phyloP scores from a whole-genome alignment of 2,329 filamentous ascomycete genomes.

The Myotisia sp. region DNA sequence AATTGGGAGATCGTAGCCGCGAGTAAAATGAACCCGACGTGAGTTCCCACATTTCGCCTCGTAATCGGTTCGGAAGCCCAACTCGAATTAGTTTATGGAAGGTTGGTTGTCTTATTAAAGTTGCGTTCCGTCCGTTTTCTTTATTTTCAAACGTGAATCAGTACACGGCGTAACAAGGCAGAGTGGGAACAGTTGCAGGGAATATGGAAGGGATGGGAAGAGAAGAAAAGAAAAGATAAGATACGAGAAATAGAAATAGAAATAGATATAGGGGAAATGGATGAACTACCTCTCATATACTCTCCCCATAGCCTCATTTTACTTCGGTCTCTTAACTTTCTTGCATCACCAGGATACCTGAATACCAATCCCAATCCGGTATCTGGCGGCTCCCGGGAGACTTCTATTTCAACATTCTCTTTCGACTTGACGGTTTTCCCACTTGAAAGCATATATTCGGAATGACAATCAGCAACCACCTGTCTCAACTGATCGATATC shows the following conservation, averaged over 20 bases:
- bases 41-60: slow-evolving; percentile 92
- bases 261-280: too few relatives aligned
- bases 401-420: slow-evolving; percentile 40
- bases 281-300: slow-evolving; percentile 51
- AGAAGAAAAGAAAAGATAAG: too few relatives aligned
- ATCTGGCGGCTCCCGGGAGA: slow-evolving; percentile 53
- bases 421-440: slow-evolving; percentile 25
- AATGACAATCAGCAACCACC: slow-evolving; percentile 76
- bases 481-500: slow-evolving; percentile 72
- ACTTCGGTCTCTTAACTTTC: slow-evolving; percentile 83
- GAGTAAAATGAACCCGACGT: slow-evolving; percentile 83
- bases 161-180: neutral
- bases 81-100: slow-evolving; percentile 97
- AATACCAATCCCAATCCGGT: slow-evolving; percentile 87
- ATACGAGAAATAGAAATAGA: too few relatives aligned
- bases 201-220: too few relatives aligned
- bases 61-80: slow-evolving; percentile 78
- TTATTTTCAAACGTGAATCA: slow-evolving; percentile 8
- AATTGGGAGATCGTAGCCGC: slow-evolving; percentile 67
- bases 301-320: slow-evolving; percentile 98
- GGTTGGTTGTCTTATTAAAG: slow-evolving; percentile 83
- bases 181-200: neutral
- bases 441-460: slow-evolving; percentile 56
- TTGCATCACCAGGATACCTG: slow-evolving; percentile 84
- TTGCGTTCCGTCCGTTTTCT: slow-evolving; percentile 89